Base-by-base conservation (phyloP, 352 stramenopile genomes). In the Phytophthora hibernalis region DNA sequence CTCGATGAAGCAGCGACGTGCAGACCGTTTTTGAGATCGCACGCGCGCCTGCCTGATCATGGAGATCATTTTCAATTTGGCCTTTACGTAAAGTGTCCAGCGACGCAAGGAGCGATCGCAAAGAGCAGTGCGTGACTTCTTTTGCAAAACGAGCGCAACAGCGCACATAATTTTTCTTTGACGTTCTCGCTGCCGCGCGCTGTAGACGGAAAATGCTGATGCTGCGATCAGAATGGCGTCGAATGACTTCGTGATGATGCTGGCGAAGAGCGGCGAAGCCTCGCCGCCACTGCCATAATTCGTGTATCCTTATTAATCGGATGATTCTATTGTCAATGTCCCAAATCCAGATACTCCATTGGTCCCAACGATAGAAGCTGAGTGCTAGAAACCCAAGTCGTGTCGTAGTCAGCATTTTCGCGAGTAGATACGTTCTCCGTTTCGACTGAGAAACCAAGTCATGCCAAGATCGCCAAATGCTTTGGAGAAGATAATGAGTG, bases 181-280 rank as follows among this genome's bases (percentile, higher is more conserved):
- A 26, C 70, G 76, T n/a, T 77, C 71, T 54, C 67, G 61, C 26
- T 70, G 38, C 15, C 82, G 64, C 20, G 70, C 51, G 20, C 61
- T 70, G 35, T 88, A 72, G 0, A 63, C 61, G 2, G 61, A 74
- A 43, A 82, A 47, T 11, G 70, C 47, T 6, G 47, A 49, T 11
- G 65, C 68, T 13, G 71, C 48, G 44, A 76, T 54, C 66, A 5
- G 72, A 85, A 50, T 84, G 74, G 16, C 61, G 65, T 22, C 72
- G 76, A 44, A 64, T 54, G 0, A 13, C 58, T 16, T 66, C 57
- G 16, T 75, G 63, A 0, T 69, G 61, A 30, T 75, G 63, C 18
- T 55, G 54, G n/a, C 61, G 61, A 35, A 74, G 66, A n/a, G 54
- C 54, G 50, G 54, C 30, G 18, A 82, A 54, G 1, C 66, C 59